Evolutionary conservation across 2,329 filamentous ascomycete genomes (phyloP), one percentile per base, ranked within the genome.

Genomic region (Chrysoporthe puriensis): DNA sequence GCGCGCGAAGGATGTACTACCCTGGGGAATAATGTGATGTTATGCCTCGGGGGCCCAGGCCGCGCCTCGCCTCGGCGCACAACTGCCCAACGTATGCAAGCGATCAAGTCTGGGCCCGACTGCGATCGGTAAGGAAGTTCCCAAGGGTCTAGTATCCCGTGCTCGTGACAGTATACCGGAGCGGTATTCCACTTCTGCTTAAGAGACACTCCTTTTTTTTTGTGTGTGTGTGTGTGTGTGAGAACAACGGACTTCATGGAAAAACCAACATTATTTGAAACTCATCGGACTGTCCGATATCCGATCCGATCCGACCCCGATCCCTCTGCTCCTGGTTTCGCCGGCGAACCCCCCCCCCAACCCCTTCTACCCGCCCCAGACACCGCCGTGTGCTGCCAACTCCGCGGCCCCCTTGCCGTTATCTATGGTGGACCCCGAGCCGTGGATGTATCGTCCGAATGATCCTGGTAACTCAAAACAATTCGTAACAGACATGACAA

Each of bases 401-500:
- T 34, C 48, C 46, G 42, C 16, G 26, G 36, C 56, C 46, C 54
- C n/a, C 48, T 54, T 36, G 34, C 44, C 63, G 42, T 14, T 14
- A 43, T 52, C 46, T 52, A 54, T 54, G 11, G 48, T 50, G 46
- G 6, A 50, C 26, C 26, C 14, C 21, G 3, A 26, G 16, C 52
- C 52, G 52, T 52, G 48, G 18, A 16, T 62, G 34, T 11, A 32
- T 63, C 8, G 26, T 63, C 46, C 32, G 50, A 13, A 36, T 36
- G 14, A 42, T 44, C 18, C 9, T 34, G 8, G 44, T 18, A 18
- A 14, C n/a, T 8, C n/a, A 34, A 61, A 14, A 13, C 32, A 65
- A 43, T 14, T 46, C 63, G 26, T 65, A 36, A 65, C 56, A 65
- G 56, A 61, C 63, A 13, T 65, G 56, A 36, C 3, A 43, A 43